phyloP scores from a whole-genome alignment of 257 asterid species.

The Haberlea rhodopensis region DNA sequence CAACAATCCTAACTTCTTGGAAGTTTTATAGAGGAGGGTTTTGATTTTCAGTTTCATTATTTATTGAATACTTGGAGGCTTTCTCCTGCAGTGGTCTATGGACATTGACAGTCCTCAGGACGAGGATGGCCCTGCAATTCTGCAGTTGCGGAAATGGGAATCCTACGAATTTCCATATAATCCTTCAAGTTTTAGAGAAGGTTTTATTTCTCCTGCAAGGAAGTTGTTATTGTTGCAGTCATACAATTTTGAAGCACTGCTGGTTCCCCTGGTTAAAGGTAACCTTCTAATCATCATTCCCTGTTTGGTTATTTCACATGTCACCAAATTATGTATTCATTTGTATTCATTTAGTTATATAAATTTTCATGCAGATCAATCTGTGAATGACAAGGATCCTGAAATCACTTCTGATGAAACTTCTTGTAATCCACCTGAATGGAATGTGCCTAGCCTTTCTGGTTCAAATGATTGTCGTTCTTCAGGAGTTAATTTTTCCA shows the following conservation, averaged over 20 bases:
- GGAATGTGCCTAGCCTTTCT: conserved; percentile 31
- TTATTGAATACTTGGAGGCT: conserved; percentile 16
- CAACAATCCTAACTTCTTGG: neutral
- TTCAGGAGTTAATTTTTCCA: conserved; percentile 32
- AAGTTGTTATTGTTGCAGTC: conserved; percentile 63
- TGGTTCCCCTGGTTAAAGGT: conserved; percentile 80
- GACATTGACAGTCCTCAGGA: conserved; percentile 32
- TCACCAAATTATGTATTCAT: conserved; percentile 19
- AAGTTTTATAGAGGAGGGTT: neutral
- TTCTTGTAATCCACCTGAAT: conserved; percentile 33
- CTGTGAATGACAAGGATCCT: conserved; percentile 36
- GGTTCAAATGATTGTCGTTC: conserved; percentile 35
- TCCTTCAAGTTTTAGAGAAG: conserved; percentile 71
- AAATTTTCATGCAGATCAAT: conserved; percentile 40
- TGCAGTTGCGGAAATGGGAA: conserved; percentile 87
- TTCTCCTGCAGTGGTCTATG: conserved; percentile 39
- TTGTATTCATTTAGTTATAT: conserved; percentile 16
- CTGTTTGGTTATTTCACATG: conserved; percentile 7
- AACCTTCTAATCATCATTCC: conserved; percentile 16
- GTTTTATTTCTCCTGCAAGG: conserved; percentile 84
- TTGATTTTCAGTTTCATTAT: neutral
- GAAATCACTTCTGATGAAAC: conserved; percentile 31
- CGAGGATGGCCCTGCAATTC: conserved; percentile 55
- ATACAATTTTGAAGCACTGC: conserved; percentile 57
- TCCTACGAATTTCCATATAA: conserved; percentile 59